Evolutionary conservation across 2,329 filamentous ascomycete species (phyloP).

Genomic region (Scedosporium apiospermum): DNA sequence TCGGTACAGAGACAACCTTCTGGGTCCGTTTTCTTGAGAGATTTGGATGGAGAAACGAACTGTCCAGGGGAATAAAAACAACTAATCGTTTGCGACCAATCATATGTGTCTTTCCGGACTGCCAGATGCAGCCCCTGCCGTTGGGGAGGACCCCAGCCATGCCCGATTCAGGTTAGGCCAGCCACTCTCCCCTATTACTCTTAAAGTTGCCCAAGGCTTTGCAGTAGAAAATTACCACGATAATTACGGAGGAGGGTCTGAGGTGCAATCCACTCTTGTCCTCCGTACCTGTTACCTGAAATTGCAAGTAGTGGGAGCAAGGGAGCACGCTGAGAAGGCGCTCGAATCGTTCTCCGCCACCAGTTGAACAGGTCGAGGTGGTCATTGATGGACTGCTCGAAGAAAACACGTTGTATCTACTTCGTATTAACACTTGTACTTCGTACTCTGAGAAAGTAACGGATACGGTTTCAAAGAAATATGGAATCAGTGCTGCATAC

Average conservation of each 20-base stretch:
- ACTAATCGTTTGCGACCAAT: background rate
- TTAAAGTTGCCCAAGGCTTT: background rate
- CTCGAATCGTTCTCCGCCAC: background rate
- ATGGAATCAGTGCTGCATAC: too few relatives aligned
- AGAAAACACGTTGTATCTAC: background rate
- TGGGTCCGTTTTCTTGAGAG: background rate
- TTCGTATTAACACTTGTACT: too few relatives aligned
- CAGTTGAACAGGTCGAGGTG: background rate
- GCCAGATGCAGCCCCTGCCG: background rate
- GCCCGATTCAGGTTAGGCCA: background rate
- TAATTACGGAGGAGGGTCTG: background rate
- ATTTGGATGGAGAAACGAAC: background rate
- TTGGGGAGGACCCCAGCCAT: background rate
- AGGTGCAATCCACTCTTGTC: background rate
- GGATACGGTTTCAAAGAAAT: too few relatives aligned
- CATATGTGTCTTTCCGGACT: background rate
- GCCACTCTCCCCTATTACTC: slow-evolving; percentile 3
- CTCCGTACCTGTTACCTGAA: background rate
- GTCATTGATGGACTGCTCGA: background rate
- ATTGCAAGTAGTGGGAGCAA: background rate
- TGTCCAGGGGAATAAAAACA: background rate
- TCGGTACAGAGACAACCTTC: background rate
- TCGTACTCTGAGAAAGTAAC: too few relatives aligned
- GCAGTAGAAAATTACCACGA: background rate
- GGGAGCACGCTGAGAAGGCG: background rate